Percentiles rank a stretch among this genome's conserved stretches.
Conservation (phyloP, 345 rosid genomes). For the thale cress (Arabidopsis thaliana) region TAIR10.1 NC_003070.9:27846001-27846500, state of each 20-base stretch:
- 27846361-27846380: constrained; percentile 22
- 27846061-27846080: constrained; percentile 30
- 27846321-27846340: constrained; percentile 26
- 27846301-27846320: constrained; percentile 13
- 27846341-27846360: constrained; percentile 14
- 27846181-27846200: constrained; percentile 25
- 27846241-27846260: constrained; percentile 12
- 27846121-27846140: constrained; percentile 19
- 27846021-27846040: constrained; percentile 10
- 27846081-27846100: constrained; percentile 32
- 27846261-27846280: background rate
- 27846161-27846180: constrained; percentile 27
- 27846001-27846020: constrained; percentile 21
- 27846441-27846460: constrained; percentile 41
- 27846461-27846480: constrained; percentile 2
- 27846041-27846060: constrained; percentile 31
- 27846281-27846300: constrained; percentile 28
- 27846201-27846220: constrained; percentile 38
- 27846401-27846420: constrained; percentile 34
- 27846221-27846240: background rate
- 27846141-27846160: constrained; percentile 17
- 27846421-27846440: constrained; percentile 38
- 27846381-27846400: background rate
- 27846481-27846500: background rate
- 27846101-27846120: constrained; percentile 11